Evolutionary conservation across 805 yeast species (phyloP).

Genomic region (Candida sanyiensis): DNA sequence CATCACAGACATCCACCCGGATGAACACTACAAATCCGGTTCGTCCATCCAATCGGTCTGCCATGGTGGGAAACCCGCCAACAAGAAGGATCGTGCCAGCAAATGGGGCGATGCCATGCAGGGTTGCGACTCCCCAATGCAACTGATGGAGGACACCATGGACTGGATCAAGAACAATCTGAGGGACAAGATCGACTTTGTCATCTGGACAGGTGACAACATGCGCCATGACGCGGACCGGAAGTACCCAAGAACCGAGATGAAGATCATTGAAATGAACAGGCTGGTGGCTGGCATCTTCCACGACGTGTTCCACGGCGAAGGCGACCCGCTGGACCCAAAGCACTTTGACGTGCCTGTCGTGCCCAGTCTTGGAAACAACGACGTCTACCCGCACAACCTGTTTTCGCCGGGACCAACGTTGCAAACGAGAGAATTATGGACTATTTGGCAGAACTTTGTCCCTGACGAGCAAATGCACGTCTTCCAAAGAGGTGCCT

Average conservation of each 20-base stretch:
- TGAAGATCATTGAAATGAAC: conserved; percentile 65
- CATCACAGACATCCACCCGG: conserved; percentile 84
- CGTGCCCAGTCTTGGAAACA: conserved; percentile 76
- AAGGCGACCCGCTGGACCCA: conserved; percentile 29
- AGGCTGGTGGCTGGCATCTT: conserved; percentile 48
- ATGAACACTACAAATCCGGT: conserved; percentile 54
- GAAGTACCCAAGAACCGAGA: conserved; percentile 64
- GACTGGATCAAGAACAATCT: conserved; percentile 61
- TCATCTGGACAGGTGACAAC: conserved; percentile 90
- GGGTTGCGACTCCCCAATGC: conserved; percentile 75
- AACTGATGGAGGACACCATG: conserved; percentile 55
- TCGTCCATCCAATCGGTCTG: conserved; percentile 46
- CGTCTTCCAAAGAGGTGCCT: conserved; percentile 68
- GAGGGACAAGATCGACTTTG: conserved; percentile 74
- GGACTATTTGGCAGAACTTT: conserved; percentile 64
- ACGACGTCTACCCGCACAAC: conserved; percentile 87
- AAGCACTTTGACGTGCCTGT: conserved; percentile 42
- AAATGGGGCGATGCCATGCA: conserved; percentile 67
- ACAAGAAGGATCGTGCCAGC: conserved; percentile 45
- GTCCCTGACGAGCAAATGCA: conserved; percentile 76
- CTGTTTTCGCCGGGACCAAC: conserved; percentile 84
- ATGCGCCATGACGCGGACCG: conserved; percentile 82
- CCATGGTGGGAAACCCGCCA: conserved; percentile 39
- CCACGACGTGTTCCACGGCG: conserved; percentile 44
- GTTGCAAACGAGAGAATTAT: conserved; percentile 75